These are phyloP conservation scores for Sporobolus alterniflorus DNA, from an alignment of 202 grass and related monocot genomes.

Conservation along the genomic window DNA sequence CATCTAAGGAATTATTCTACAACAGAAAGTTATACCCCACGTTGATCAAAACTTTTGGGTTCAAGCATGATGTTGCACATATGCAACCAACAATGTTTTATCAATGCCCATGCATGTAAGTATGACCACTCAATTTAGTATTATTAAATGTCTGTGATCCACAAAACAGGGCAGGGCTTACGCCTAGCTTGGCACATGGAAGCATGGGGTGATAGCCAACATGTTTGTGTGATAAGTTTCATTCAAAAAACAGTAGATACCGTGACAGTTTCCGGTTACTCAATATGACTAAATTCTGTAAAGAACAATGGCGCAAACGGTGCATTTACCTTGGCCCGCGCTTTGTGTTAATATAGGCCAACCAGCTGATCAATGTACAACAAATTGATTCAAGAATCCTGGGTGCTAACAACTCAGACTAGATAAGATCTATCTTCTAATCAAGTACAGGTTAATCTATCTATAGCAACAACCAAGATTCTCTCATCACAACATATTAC, in stretches of 20 bases:
- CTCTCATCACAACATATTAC: too few species aligned
- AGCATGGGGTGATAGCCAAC: background rate
- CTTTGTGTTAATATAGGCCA: background rate
- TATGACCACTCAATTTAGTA: conserved; percentile 24
- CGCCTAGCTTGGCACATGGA: conserved; percentile 25
- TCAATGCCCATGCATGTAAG: conserved; percentile 26
- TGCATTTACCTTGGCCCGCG: background rate
- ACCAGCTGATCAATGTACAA: too few species aligned
- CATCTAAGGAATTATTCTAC: too few species aligned
- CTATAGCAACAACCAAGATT: too few species aligned
- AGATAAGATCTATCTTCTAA: too few species aligned
- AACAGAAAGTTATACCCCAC: conserved; percentile 24
- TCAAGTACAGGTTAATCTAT: too few species aligned
- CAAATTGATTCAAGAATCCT: too few species aligned
- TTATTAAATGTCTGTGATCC: conserved; percentile 32
- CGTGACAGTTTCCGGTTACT: background rate
- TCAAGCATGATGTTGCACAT: conserved; percentile 33
- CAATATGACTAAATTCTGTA: background rate
- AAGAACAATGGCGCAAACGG: too few species aligned
- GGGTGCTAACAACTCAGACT: too few species aligned
- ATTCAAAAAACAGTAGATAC: background rate
- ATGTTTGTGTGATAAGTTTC: background rate
- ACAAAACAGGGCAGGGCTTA: conserved; percentile 27
- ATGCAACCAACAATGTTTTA: conserved; percentile 49
- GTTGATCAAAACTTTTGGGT: conserved; percentile 28